phyloP scores from a whole-genome alignment of 2,329 filamentous ascomycete genomes.

The Aspergillus persii region DNA sequence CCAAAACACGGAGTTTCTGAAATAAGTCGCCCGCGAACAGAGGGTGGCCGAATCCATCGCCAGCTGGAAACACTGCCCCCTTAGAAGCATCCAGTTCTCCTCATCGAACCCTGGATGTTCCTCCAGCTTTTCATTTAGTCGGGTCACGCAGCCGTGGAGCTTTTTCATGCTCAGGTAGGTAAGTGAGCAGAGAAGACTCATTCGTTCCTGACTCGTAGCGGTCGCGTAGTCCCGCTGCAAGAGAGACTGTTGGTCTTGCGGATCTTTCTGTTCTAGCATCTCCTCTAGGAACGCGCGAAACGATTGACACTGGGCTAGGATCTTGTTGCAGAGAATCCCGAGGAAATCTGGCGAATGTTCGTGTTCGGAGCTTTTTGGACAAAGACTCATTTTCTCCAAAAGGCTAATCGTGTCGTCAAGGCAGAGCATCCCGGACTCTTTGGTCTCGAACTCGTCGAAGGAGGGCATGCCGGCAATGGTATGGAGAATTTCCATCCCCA shows the following conservation, averaged over 20 bases:
- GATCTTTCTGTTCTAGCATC: neutral
- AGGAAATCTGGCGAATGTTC: neutral
- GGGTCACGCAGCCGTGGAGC: neutral
- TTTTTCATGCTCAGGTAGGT: slow-evolving; percentile 4
- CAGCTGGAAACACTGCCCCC: slow-evolving; percentile 1
- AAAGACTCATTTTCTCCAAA: slow-evolving; percentile 9
- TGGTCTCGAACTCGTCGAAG: neutral
- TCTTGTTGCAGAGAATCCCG: neutral
- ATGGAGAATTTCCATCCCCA: neutral
- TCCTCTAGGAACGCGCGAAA: slow-evolving; percentile 2
- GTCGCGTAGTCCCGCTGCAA: neutral
- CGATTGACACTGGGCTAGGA: neutral
- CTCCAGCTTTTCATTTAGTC: neutral
- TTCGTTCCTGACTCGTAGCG: neutral
- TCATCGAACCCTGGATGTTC: slow-evolving; percentile 1
- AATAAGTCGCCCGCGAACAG: neutral
- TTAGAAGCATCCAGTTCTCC: slow-evolving; percentile 6
- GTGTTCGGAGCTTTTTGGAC: neutral
- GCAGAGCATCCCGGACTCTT: slow-evolving; percentile 3
- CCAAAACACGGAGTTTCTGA: neutral
- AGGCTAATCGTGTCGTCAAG: neutral
- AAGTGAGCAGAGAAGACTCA: neutral
- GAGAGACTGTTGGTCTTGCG: neutral
- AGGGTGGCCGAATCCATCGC: neutral
- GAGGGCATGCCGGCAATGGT: neutral